Base-by-base conservation (phyloP, 2,329 filamentous ascomycete genomes). In the Pezicula neosporulosa region DNA sequence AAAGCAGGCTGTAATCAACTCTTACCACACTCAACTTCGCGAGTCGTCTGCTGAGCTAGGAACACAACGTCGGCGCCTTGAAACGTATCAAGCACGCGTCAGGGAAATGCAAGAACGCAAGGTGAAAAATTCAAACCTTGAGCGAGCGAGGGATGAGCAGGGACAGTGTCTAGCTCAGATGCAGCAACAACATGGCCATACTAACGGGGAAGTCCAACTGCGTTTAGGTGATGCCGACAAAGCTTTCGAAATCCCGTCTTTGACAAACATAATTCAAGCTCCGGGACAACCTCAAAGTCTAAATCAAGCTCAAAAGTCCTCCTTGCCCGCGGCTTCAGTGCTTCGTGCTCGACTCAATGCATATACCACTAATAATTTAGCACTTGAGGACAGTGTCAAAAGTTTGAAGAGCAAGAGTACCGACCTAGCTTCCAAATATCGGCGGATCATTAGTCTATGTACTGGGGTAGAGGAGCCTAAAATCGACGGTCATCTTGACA, bases 351-450 rank as follows among this genome's bases (percentile, higher is more conserved):
- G 87, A 6, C 74, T 91, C 18, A 79, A 82, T 38, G 88, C 89
- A 3, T 87, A 96, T 54, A 77, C 81, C 50, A 73, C 75, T 12
- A 85, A 90, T 44, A 90, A 90, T 42, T 76, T 80, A 39, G 75
- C 79, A 16, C 82, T 94, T 12, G 75, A 82, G 48, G 81, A 82
- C 47, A 82, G 87, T 60, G 85, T 90, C 2, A 78, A 81, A 16
- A 80, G 80, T 6, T 78, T 99, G 8, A 86, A 90, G 66, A 85
- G 86, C 28, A 85, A 89, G 53, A 93, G 90, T 60, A 86, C 85
- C 4, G 91, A 96, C 49, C 77, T 96, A 3, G 93, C 96, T 64
- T 77, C 87, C 58, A 90, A 94, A 70, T 97, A 97, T 67, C 82
- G 91, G 24, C 88, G 87, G 58, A 89, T 97, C 28, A 90, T 99